A percentile compares a stretch with the other conserved stretches of the same genome.
Conservation (phyloP, 441 rosid species). For the Raphanus hybrid region DNA sequence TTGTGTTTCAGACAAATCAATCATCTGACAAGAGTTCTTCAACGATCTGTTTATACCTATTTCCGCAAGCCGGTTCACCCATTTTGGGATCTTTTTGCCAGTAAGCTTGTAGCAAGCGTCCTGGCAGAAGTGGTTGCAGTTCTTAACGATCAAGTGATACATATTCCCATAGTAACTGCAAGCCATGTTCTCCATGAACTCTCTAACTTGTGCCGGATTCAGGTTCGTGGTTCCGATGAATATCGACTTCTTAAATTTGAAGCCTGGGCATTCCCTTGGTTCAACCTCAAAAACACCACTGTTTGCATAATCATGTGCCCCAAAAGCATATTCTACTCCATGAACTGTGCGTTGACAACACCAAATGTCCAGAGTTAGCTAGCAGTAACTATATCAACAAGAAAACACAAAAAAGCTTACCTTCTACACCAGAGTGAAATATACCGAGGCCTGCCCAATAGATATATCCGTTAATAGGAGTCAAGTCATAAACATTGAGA, state of each 20-base stretch:
- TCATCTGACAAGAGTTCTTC: neutral
- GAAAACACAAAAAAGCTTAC: conserved; percentile 40
- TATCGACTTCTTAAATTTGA: conserved; percentile 74
- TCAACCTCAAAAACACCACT: conserved; percentile 83
- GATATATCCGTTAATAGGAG: conserved; percentile 72
- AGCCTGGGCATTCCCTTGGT: conserved; percentile 77
- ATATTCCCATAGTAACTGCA: conserved; percentile 67
- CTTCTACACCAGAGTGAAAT: conserved; percentile 80
- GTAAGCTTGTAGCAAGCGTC: conserved; percentile 67
- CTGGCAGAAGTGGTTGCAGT: conserved; percentile 79
- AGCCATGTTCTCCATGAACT: conserved; percentile 67
- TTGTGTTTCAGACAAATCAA: conserved; percentile 3
- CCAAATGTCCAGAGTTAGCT: neutral
- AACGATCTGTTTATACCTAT: conserved; percentile 48
- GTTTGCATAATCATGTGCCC: conserved; percentile 73
- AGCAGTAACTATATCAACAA: conserved; percentile 1
- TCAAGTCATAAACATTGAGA: conserved; percentile 77
- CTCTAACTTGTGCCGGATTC: conserved; percentile 66
- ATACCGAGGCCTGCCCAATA: conserved; percentile 83
- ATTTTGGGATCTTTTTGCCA: conserved; percentile 62
- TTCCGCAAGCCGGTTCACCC: conserved; percentile 74
- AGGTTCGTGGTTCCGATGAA: conserved; percentile 67
- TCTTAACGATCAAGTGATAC: conserved; percentile 76
- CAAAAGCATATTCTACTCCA: conserved; percentile 77
- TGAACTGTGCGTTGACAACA: conserved; percentile 45